Evolutionary conservation across 108 stramenopile species (phyloP), one percentile per base, ranked within the genome.

Genomic region (Stephanodiscus triporus): DNA sequence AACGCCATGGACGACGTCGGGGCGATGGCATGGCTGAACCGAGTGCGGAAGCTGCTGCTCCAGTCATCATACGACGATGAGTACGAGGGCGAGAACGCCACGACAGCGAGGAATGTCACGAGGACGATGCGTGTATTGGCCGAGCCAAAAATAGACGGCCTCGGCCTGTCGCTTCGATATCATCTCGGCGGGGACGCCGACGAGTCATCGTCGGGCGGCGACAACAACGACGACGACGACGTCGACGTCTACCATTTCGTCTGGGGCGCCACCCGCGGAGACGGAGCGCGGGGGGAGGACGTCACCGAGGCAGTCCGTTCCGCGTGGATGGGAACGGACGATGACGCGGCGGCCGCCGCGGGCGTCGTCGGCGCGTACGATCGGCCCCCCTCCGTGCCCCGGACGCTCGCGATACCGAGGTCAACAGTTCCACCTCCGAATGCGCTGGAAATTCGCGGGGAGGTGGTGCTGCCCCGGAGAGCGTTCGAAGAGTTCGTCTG

Each of bases 81-180:
- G 4, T 13, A 49, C 20, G 30, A 27, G 10, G 23, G 34, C 56
- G 55, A 69, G 20, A 19, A 48, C 14, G 58, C 26, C 63, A 65
- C 29, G 69, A n/a, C 37, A 16, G 9, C 3, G 9, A 26, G 43
- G 30, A 37, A 34, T 34, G 38, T 37, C 8, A 38, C 54, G 4
- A 32, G 10, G 40, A 47, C 77, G 32, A 53, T 91, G 3, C 63
- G 76, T 30, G 84, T 95, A 42, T 37, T 89, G 24, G 95, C 96
- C 22, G 97, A 98, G 80, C 96, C 96, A 24, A 98, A 98, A 82
- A 76, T 98, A 60, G 97, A 98, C 83, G 97, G 97, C 2, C 75
- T 97, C 47, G 89, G 90, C 49, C 70, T 96, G 19, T 91, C 95
- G 6, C 63, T 97, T 11, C 88, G 94, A 57, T 98, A 96, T 63